Evolutionary conservation across 1,284 basidiomycete species (phyloP).

Genomic region (Irpex rosettiformis): DNA sequence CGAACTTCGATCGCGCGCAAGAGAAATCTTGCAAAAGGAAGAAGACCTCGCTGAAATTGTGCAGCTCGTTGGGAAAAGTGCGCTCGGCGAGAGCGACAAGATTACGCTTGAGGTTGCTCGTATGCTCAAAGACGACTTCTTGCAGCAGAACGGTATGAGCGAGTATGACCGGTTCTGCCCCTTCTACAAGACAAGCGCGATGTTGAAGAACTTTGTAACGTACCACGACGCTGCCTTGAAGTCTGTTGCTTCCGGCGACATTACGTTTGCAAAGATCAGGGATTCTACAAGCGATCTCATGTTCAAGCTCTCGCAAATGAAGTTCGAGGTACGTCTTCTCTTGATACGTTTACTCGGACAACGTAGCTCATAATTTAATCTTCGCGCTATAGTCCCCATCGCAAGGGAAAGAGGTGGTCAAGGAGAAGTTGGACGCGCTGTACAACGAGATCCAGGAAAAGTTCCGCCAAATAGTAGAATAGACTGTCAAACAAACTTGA

Average conservation of each 20-base stretch:
- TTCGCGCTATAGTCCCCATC: slow-evolving; percentile 63
- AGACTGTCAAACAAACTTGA: slow-evolving; percentile 18
- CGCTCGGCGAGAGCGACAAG: slow-evolving; percentile 97
- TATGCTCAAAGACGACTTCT: slow-evolving; percentile 98
- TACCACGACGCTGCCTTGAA: slow-evolving; percentile 90
- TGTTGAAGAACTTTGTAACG: slow-evolving; percentile 95
- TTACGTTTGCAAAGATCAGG: slow-evolving; percentile 93
- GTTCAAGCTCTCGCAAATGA: slow-evolving; percentile 98
- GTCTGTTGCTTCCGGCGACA: slow-evolving; percentile 81
- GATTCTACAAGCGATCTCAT: slow-evolving; percentile 86
- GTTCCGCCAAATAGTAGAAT: slow-evolving; percentile 85
- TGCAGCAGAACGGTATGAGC: slow-evolving; percentile 99
- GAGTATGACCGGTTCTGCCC: slow-evolving; percentile 98
- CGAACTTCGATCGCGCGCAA: slow-evolving; percentile 86
- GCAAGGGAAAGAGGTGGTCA: slow-evolving; percentile 80
- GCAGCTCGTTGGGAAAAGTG: slow-evolving; percentile 97
- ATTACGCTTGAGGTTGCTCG: slow-evolving; percentile 97
- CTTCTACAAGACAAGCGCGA: slow-evolving; percentile 96
- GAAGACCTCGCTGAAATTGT: slow-evolving; percentile 99
- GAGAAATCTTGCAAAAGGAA: slow-evolving; percentile 98
- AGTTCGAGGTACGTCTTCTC: slow-evolving; percentile 76
- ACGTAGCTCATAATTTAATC: slow-evolving; percentile 11
- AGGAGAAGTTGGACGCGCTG: slow-evolving; percentile 76
- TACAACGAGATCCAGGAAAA: slow-evolving; percentile 86
- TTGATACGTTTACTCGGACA: slow-evolving; percentile 2